Base-by-base conservation (phyloP, 2,329 filamentous ascomycete species). In the Colletotrichum sp. region DNA sequence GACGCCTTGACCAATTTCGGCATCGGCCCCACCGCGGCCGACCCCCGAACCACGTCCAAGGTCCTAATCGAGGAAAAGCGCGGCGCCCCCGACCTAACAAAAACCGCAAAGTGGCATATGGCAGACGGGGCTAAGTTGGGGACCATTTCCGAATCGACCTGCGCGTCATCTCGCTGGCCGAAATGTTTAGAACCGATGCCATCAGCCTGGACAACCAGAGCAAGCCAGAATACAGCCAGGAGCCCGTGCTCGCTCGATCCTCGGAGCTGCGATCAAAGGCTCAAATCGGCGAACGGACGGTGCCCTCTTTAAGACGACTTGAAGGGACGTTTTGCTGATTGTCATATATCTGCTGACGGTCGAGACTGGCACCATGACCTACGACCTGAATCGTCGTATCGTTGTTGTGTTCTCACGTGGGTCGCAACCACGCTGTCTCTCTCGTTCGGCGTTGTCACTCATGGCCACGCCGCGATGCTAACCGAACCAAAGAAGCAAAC, bases 211-310 rank as follows among this genome's bases (percentile, higher is more conserved):
- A 12, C 28, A 5, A 66, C 32, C 64, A 24, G 61, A 7, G 58
- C 32, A 65, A 73, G 66, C 43, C 58, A 34, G 43, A 64, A 21
- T n/a, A 34, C 21, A 56, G 21, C 32, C 58, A 13, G 26, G 34
- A 63, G 67, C 48, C 67, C 66, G 34, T 71, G 66, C 59, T 34
- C 30, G 30, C 32, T 73, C 73, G 73, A 75, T 75, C 73, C 24
- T 24, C 63, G 24, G 62, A 64, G 38, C 62, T 64, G 56, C 43
- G 69, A 73, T 38, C 56, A n/a, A 68, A 73, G 52, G 70, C 58
- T 59, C 58, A 59, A 34, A 75, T 75, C 73, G 73, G 69, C 69
- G 69, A 58, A 73, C 73, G 59, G 69, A 69, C 69, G 12, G 30
- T 38, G 24, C 36, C 32, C 28, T 18, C 24, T 32, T 52, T 4